These are phyloP conservation scores for Xylaria sp. DNA, from an alignment of 2,329 filamentous ascomycete genomes.

Conservation along the genomic window DNA sequence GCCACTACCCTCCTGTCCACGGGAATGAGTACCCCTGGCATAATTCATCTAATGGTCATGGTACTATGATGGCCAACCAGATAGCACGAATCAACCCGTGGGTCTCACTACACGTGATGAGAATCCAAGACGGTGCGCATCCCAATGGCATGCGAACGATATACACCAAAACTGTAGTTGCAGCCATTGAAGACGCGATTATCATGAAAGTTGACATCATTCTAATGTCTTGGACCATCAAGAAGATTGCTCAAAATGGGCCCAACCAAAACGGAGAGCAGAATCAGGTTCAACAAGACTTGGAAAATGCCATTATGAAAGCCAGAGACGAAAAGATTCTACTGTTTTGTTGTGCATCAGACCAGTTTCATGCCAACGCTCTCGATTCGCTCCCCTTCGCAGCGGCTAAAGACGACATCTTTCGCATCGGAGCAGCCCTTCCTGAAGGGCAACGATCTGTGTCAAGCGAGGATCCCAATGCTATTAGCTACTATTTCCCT, in stretches of 20 bases:
- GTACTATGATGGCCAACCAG: conserved; percentile 1
- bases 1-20: neutral
- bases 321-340: neutral
- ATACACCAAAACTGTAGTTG: neutral
- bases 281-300: neutral
- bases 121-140: neutral
- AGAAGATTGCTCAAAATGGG: neutral
- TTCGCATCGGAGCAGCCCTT: neutral
- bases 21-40: neutral
- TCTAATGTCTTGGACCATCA: neutral
- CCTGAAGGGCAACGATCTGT: neutral
- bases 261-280: too few species aligned
- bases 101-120: neutral
- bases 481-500: neutral
- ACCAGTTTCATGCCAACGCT: neutral
- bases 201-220: neutral
- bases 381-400: neutral
- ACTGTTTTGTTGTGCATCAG: neutral
- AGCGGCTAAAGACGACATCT: neutral
- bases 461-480: neutral
- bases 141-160: neutral
- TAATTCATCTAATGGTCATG: neutral
- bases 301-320: neutral
- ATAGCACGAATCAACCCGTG: conserved; percentile 2
- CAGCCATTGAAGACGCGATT: neutral